Base-by-base conservation (phyloP, 352 stramenopile genomes). In the Halophytophthora polymorphica region DNA sequence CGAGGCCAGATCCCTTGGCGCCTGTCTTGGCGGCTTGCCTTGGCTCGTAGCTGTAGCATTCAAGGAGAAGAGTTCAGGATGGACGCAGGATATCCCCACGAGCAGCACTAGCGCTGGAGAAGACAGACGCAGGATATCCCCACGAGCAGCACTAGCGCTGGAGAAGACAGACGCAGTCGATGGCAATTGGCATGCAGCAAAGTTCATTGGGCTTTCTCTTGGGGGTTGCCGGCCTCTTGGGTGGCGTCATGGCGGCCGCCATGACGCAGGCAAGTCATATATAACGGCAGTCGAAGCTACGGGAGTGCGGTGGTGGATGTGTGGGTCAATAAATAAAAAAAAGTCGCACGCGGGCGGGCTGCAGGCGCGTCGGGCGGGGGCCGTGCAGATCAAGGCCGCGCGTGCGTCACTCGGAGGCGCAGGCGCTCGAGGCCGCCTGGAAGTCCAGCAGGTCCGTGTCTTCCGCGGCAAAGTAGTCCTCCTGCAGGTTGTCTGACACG, bases 401-500 rank as follows among this genome's bases (percentile, higher is more conserved):
- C 4, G 23, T 17, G 21, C 15, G 39, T 74, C 61, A 77, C 43
- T 64, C 62, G 39, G 49, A 47, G 22, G 48, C 51, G 23, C 14
- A 38, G 21, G 56, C 44, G 17, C 34, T 57, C 29, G 61, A 59
- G 7, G 50, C 42, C 25, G 53, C 50, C 31, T 72, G 63, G 53
- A 90, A 90, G 63, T 90, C 63, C 42, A 90, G 69, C 13, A 88
- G 61, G 44, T 82, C 70, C 50, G 64, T 77, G 48, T 90, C 80
- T 61, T 87, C 77, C 37, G 74, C 69, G 8, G 73, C 72, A 25
- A 88, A 86, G 54, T 75, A 78, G 49, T 67, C 70, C 47, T 90
- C 80, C 48, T 90, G 80, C 25, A 90, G 53, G 35, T 85, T 86
- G 73, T 90, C 80, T 14, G 77, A 86, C 50, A 90, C 64, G 31